Evolutionary conservation across 345 rosid species (phyloP).

Genomic region (Gossypium arboreum): DNA sequence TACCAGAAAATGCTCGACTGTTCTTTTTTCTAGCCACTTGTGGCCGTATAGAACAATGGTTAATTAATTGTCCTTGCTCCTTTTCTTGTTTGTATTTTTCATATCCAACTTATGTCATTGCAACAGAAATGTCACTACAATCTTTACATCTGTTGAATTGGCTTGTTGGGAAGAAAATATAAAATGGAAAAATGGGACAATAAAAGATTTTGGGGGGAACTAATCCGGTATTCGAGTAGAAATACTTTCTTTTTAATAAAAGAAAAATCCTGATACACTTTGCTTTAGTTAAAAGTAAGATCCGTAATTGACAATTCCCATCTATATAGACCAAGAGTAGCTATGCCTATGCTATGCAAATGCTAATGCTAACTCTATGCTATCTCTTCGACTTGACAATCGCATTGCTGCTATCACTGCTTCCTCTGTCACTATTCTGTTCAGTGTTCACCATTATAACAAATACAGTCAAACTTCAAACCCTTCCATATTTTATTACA

Average conservation of each 20-base stretch:
- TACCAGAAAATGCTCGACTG: too few species aligned
- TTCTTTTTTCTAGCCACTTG: too few species aligned
- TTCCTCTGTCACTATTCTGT: conserved; percentile 29
- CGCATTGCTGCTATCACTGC: not conserved
- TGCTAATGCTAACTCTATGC: not conserved
- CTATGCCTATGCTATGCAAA: not conserved
- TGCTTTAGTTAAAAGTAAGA: not conserved
- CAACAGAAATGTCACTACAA: not conserved
- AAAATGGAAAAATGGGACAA: not conserved
- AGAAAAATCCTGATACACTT: not conserved
- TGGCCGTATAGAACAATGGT: conserved; percentile 57
- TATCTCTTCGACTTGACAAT: not conserved
- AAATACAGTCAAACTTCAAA: not conserved
- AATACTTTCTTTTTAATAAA: not conserved
- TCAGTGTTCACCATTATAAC: not conserved
- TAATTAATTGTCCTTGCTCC: conserved; percentile 10
- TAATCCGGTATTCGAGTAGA: not conserved
- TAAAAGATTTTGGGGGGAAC: not conserved
- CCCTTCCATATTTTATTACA: not conserved
- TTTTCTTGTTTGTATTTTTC: not conserved
- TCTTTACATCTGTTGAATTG: not conserved
- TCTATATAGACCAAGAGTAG: not conserved
- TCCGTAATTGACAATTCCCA: not conserved
- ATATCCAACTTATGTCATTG: not conserved
- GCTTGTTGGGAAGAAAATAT: not conserved